A percentile compares a stretch with the other conserved stretches of the same genome.
Evolutionary conservation across 139 green algal species (phyloP).

Genomic region (Closterium sp.): DNA sequence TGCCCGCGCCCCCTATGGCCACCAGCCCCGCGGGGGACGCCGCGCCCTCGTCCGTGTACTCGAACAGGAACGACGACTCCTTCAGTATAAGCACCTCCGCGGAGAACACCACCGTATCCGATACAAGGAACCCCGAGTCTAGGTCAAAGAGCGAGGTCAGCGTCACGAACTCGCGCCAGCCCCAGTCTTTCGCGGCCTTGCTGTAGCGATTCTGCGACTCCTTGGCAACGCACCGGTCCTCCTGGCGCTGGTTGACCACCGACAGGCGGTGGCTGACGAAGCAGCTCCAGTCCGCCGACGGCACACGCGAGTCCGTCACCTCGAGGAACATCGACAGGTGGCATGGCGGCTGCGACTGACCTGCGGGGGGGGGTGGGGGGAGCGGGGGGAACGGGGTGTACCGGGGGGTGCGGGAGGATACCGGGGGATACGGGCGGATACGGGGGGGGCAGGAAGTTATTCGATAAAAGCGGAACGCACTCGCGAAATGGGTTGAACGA

Average conservation of each 20-base stretch:
- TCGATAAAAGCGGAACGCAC: too few species aligned
- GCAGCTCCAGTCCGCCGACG: conserved; percentile 61
- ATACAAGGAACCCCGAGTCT: conserved; percentile 66
- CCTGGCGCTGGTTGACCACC: conserved; percentile 66
- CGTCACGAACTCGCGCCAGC: conserved; percentile 73
- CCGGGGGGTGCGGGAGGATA: not conserved
- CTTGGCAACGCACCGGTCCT: conserved; percentile 59
- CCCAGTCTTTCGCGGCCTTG: conserved; percentile 70
- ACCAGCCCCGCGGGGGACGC: not conserved
- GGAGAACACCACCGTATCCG: conserved; percentile 64
- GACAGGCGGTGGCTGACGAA: conserved; percentile 69
- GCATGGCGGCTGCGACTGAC: conserved; percentile 63
- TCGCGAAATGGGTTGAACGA: too few species aligned
- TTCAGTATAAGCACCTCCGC: conserved; percentile 69
- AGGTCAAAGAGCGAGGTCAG: conserved; percentile 70
- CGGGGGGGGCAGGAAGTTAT: not conserved
- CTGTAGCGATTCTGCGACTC: conserved; percentile 72
- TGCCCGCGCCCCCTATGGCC: not conserved
- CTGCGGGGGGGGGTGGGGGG: conserved; percentile 7
- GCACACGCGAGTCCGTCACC: conserved; percentile 60
- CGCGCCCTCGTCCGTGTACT: not conserved
- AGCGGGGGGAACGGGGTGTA: not conserved
- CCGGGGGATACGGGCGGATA: not conserved
- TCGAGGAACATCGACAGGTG: conserved; percentile 75
- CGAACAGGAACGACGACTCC: conserved; percentile 56